Evolutionary conservation across 1,284 basidiomycete species (phyloP).

Genomic region (Fomitopsis palustris): DNA sequence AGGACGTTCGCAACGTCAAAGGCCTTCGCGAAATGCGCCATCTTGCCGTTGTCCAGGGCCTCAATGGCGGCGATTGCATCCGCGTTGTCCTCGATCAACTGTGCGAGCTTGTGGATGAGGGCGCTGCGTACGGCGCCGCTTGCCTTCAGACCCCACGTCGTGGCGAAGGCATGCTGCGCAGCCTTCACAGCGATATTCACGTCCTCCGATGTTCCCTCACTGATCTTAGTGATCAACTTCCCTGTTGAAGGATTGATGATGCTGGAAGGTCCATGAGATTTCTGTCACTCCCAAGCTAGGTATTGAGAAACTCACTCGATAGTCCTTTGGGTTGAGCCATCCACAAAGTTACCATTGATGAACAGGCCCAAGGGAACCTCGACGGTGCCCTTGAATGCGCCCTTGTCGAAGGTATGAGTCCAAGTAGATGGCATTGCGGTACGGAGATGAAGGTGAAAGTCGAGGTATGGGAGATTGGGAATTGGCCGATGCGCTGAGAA

Average conservation of each 20-base stretch:
- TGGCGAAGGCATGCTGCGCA: conserved; percentile 77
- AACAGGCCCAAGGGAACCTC: conserved; percentile 73
- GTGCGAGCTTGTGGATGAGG: conserved; percentile 68
- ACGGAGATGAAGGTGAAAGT: too few relatives aligned
- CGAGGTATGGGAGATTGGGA: too few relatives aligned
- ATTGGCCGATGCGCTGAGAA: too few relatives aligned
- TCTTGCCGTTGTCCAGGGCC: conserved; percentile 73
- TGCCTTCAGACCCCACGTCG: conserved; percentile 69
- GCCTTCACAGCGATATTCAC: conserved; percentile 78
- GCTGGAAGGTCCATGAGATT: too few relatives aligned
- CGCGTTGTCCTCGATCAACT: conserved; percentile 66
- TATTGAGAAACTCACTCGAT: conserved; percentile 57
- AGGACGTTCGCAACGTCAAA: conserved; percentile 77
- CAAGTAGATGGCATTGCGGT: conserved; percentile 38
- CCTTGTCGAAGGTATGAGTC: conserved; percentile 61
- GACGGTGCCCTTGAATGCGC: conserved; percentile 68
- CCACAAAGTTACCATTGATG: conserved; percentile 79
- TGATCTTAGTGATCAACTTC: conserved; percentile 62
- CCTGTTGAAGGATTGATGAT: conserved; percentile 83
- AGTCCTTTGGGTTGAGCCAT: conserved; percentile 59
- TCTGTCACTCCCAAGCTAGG: too few relatives aligned
- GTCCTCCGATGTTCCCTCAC: conserved; percentile 68
- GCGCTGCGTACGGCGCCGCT: conserved; percentile 63
- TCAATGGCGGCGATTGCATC: conserved; percentile 80
- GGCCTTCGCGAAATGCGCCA: conserved; percentile 68